phyloP scores from a whole-genome alignment of 2,329 filamentous ascomycete genomes.

The Ophiosphaerella korrae region DNA sequence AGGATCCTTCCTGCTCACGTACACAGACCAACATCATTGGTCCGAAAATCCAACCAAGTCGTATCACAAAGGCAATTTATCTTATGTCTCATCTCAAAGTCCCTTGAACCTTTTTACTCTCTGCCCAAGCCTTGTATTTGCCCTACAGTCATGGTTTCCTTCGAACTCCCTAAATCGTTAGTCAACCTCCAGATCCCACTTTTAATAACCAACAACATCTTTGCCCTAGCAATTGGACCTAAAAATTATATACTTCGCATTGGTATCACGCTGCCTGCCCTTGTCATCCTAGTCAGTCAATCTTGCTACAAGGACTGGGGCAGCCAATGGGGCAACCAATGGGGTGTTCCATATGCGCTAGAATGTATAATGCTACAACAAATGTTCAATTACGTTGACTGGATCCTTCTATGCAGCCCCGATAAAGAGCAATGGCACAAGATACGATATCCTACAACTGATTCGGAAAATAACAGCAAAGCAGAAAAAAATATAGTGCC shows the following conservation, averaged over 20 bases:
- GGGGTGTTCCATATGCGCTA: conserved; percentile 19
- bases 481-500: conserved; percentile 1
- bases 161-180: conserved; percentile 14
- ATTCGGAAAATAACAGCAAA: conserved; percentile 1
- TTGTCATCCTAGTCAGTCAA: conserved; percentile 22
- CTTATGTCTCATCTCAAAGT: no score
- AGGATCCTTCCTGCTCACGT: conserved; percentile 1
- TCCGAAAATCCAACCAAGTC: neutral
- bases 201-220: conserved; percentile 14
- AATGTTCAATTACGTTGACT: conserved; percentile 24
- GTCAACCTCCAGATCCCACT: conserved; percentile 17
- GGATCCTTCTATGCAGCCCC: conserved; percentile 25
- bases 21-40: neutral
- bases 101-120: neutral
- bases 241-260: conserved; percentile 10
- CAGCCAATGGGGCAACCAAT: conserved; percentile 1
- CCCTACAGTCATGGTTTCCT: conserved; percentile 1
- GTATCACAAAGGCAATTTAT: no score
- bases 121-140: neutral
- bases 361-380: conserved; percentile 10
- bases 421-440: conserved; percentile 34
- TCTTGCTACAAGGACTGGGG: conserved; percentile 18
- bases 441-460: conserved; percentile 10
- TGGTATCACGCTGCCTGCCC: conserved; percentile 16
- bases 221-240: conserved; percentile 21